These are phyloP conservation scores for Pachysandra terminalis DNA, from an alignment of 164 flowering plant genomes.

Conservation along the genomic window DNA sequence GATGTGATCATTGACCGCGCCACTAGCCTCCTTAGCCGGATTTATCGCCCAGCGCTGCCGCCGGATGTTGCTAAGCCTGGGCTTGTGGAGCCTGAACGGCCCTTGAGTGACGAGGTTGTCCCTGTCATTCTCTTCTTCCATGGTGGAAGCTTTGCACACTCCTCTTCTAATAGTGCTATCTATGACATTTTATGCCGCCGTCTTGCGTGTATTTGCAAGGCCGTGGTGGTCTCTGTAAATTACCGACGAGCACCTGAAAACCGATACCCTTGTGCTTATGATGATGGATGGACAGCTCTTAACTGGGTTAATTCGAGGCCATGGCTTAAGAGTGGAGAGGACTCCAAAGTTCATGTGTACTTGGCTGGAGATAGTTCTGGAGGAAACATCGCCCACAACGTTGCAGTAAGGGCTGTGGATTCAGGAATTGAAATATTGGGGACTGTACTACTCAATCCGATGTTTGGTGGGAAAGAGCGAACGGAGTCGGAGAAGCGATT, in stretches of 20 bases:
- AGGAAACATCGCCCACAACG: constrained; percentile 72
- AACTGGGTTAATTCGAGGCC: constrained; percentile 58
- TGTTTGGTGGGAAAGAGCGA: constrained; percentile 60
- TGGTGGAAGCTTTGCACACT: constrained; percentile 78
- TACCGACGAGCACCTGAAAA: constrained; percentile 67
- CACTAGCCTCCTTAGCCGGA: constrained; percentile 58
- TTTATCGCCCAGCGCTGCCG: constrained; percentile 39
- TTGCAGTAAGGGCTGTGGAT: constrained; percentile 56
- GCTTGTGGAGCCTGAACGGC: constrained; percentile 45
- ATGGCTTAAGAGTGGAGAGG: constrained; percentile 64
- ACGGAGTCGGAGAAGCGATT: constrained; percentile 56
- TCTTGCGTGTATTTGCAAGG: constrained; percentile 41
- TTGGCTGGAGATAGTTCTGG: constrained; percentile 73
- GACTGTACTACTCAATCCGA: constrained; percentile 58
- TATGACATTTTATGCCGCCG: constrained; percentile 72
- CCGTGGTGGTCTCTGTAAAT: too few relatives aligned
- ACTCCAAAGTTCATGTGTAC: constrained; percentile 47
- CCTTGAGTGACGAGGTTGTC: constrained; percentile 49
- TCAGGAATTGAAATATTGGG: constrained; percentile 50
- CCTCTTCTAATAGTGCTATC: constrained; percentile 72
- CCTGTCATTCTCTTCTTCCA: constrained; percentile 69
- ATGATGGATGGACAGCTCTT: constrained; percentile 71
- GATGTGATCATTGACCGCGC: constrained; percentile 51
- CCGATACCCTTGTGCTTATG: constrained; percentile 62
- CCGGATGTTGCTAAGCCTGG: constrained; percentile 35